Evolutionary conservation across 2,329 filamentous ascomycete species (phyloP), one percentile per base, ranked within the genome.

Genomic region (Aureobasidium sp.): DNA sequence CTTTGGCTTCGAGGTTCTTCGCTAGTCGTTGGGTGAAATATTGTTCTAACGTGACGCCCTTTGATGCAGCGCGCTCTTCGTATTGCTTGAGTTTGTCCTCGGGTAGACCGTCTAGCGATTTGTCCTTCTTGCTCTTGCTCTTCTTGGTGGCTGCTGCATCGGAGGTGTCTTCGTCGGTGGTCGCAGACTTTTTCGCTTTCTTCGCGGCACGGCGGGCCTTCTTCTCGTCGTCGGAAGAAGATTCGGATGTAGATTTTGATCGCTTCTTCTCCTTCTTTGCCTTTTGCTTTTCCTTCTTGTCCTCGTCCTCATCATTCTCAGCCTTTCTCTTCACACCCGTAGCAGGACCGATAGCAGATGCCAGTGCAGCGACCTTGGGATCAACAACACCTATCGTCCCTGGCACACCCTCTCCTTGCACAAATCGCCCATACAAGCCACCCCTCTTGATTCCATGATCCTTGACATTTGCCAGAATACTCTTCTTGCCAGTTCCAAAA

Each of bases 381-480:
- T 59, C 57, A 7, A 59, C 45, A 39, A 65, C 49, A 27, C 66
- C 67, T 63, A 90, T 74, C 3, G 91, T 95, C 3, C 92, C 91
- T 44, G 84, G 79, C 61, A 97, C 79, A 27, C 85, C 78, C 60
- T 91, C 89, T 9, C 94, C 94, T 65, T 83, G 85, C 29, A 97
- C 90, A 71, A 99, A 97, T 55, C 85, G 87, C 9, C 86, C 83
- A 72, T 96, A 96, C 8, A 97, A 78, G 0, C 83, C 83, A n/a
- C 81, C 79, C 25, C 72, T 71, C 61, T 75, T 74, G 61, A 69
- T 77, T 72, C 67, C 77, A 74, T 80, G 71, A 73, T 82, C 71
- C 65, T 75, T 70, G 60, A 79, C 72, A 61, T 77, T 66, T 66
- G 73, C 71, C 71, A 78, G 69, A 55, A 82, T 81, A 59, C 84